Base-by-base conservation (phyloP, 257 asterid species). In the Lantana camara region DNA sequence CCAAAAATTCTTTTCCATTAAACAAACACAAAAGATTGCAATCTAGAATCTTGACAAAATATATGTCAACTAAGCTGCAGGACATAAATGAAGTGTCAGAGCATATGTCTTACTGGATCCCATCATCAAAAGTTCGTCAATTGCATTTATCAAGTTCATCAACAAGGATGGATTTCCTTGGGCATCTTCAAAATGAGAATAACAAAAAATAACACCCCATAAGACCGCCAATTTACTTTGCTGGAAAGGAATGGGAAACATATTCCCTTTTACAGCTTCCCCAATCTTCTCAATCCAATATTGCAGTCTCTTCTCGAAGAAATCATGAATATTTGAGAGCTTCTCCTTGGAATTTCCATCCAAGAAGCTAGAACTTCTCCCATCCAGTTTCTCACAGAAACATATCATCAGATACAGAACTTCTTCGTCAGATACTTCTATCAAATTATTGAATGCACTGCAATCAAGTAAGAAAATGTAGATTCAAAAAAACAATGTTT, bases 121-220 rank as follows among this genome's bases (percentile, higher is more conserved):
- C 54, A 67, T 73, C 57, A 24, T 72, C 80, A 86, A 69, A 80
- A 80, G 89, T 79, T 76, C 77, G 64, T 89, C 99, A 32, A 84
- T 46, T 50, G 90, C 87, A 68, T 80, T 63, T 58, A 90, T 77
- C 75, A 90, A 78, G 75, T 80, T 85, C 88, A 88, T 64, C 67
- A 90, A 63, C 52, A 82, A 62, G 20, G 84, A 66, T 23, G 68
- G 77, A 63, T 73, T 79, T 47, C 61, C 82, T 71, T 80, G 76
- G 32, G 63, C 77, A 66, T 75, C 79, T 55, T 69, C 61, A 37
- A 84, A 24, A 64, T 78, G 78, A 61, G 95, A 76, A 79, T 82
- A 88, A 81, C 96, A 90, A 44, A 69, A 56, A 71, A 84, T 57
- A 69, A 86, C 83, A 60, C 92, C 99, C 97, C 97, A 94, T 27